A percentile compares a stretch with the other conserved stretches of the same genome.
phyloP scores from a whole-genome alignment of 2,329 filamentous ascomycete genomes.

The Aspergillus sp. region DNA sequence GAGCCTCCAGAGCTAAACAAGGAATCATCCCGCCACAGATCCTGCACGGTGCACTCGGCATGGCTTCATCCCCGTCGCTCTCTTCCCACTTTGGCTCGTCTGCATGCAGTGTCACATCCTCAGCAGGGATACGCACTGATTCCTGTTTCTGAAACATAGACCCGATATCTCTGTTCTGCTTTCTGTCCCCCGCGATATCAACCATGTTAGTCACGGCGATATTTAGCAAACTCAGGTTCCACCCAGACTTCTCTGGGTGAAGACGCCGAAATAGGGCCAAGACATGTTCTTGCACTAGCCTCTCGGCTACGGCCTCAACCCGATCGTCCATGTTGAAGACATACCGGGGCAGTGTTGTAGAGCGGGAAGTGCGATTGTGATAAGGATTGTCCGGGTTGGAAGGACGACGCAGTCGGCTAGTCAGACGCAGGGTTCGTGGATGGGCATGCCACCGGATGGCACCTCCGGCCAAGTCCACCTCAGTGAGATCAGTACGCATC shows the following conservation, averaged over 20 bases:
- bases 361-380: slow-evolving; percentile 68
- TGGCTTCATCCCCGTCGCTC: slow-evolving; percentile 24
- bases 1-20: slow-evolving; percentile 45
- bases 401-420: slow-evolving; percentile 58
- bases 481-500: slow-evolving; percentile 70
- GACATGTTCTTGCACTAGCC: slow-evolving; percentile 62
- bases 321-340: slow-evolving; percentile 59
- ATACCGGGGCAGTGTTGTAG: slow-evolving; percentile 64
- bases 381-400: slow-evolving; percentile 48
- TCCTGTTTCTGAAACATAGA: slow-evolving; percentile 77
- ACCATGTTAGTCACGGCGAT: slow-evolving; percentile 83
- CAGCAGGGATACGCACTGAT: slow-evolving; percentile 45
- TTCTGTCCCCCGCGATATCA: slow-evolving; percentile 46
- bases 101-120: not conserved
- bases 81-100: slow-evolving; percentile 25
- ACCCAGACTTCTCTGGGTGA: slow-evolving; percentile 61
- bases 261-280: slow-evolving; percentile 68
- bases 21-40: slow-evolving; percentile 43
- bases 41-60: slow-evolving; percentile 30
- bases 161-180: slow-evolving; percentile 62
- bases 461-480: slow-evolving; percentile 38
- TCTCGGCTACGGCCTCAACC: slow-evolving; percentile 56
- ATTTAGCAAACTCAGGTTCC: slow-evolving; percentile 80
- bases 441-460: slow-evolving; percentile 64
- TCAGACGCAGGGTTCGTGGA: slow-evolving; percentile 74